Conservation (phyloP, 2,329 filamentous ascomycete species). For the Coniochaeta sp. region DNA sequence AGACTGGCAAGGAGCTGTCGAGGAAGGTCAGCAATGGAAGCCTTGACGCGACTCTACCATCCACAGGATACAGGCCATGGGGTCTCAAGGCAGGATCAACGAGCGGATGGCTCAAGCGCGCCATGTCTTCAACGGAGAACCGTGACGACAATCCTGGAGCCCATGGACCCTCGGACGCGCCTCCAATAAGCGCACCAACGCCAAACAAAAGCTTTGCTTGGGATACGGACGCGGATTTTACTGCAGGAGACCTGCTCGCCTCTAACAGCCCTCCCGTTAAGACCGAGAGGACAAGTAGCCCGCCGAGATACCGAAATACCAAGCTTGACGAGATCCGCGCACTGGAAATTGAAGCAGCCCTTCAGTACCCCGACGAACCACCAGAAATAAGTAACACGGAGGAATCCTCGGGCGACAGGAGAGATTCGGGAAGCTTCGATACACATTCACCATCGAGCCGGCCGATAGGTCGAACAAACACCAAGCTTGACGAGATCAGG, state of each 20-base stretch:
- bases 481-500: conserved; percentile 42
- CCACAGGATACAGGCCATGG: conserved; percentile 11
- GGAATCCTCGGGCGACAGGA: neutral
- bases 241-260: conserved; percentile 45
- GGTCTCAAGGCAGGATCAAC: conserved; percentile 5
- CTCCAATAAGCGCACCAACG: conserved; percentile 11
- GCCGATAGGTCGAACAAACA: conserved; percentile 22
- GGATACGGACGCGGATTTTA: conserved; percentile 52
- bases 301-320: conserved; percentile 25
- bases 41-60: conserved; percentile 17
- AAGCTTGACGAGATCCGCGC: conserved; percentile 35
- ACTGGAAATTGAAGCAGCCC: conserved; percentile 13
- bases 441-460: conserved; percentile 3
- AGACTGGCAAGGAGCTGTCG: conserved; percentile 22
- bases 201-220: conserved; percentile 48
- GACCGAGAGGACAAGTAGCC: conserved; percentile 25
- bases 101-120: conserved; percentile 11
- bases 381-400: conserved; percentile 8
- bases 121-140: conserved; percentile 11
- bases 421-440: neutral
- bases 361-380: conserved; percentile 12
- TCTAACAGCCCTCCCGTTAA: conserved; percentile 49
- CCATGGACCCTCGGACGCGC: conserved; percentile 12
- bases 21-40: conserved; percentile 27
- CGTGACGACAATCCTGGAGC: conserved; percentile 8